These are phyloP conservation scores for Boechera stricta DNA, from an alignment of 345 rosid species.

Conservation along the genomic window DNA sequence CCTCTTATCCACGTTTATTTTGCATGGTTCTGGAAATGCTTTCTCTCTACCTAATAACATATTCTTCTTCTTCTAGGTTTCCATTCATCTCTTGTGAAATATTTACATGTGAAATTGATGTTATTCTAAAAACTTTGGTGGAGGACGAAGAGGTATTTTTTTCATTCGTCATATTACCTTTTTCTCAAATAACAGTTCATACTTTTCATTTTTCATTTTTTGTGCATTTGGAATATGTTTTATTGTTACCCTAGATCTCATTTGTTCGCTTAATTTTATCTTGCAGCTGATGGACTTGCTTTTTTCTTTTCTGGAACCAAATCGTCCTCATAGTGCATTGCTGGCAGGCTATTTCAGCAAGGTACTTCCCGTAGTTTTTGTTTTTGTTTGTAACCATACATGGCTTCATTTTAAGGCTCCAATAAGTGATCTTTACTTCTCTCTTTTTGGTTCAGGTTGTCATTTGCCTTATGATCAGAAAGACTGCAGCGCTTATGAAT, in stretches of 20 bases:
- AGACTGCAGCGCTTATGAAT: conserved; percentile 89
- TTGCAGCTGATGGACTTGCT: conserved; percentile 91
- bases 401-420: conserved; percentile 20
- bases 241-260: conserved; percentile 13
- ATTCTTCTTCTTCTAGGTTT: conserved; percentile 58
- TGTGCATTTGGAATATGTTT: conserved; percentile 1
- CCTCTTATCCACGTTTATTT: neutral
- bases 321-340: conserved; percentile 83
- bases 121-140: conserved; percentile 87
- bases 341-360: conserved; percentile 99
- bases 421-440: conserved; percentile 22
- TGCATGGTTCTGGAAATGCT: neutral
- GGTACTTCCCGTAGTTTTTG: conserved; percentile 47
- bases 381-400: neutral
- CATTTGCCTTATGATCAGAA: conserved; percentile 92
- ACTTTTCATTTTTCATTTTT: conserved; percentile 10
- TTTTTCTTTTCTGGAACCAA: conserved; percentile 90
- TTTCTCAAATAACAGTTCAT: neutral
- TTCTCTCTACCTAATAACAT: conserved; percentile 26
- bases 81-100: conserved; percentile 97
- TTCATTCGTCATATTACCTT: conserved; percentile 7
- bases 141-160: conserved; percentile 88
- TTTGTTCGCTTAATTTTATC: conserved; percentile 35
- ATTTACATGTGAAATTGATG: conserved; percentile 97
- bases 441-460: conserved; percentile 69